Conservation (phyloP, 305 asterid species). For the Fraxinus dipetala region DNA sequence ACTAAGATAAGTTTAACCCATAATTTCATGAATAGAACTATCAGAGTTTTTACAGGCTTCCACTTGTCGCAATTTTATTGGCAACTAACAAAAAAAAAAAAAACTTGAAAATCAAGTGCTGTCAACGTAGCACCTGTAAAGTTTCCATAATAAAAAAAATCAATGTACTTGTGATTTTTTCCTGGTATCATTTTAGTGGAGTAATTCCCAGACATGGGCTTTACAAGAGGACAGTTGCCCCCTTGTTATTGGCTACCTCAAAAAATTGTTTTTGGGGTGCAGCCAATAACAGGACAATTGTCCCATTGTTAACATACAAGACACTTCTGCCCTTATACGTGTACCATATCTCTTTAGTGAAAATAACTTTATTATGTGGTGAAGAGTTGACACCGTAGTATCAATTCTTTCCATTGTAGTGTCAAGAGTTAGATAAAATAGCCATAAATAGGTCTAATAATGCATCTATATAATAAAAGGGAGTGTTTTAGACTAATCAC, state of each 20-base stretch:
- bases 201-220: no score
- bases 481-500: neutral
- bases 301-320: no score
- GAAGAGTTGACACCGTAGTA: neutral
- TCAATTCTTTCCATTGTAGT: neutral
- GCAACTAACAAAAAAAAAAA: neutral
- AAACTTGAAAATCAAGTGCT: no score
- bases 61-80: neutral
- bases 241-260: no score
- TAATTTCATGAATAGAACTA: neutral
- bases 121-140: no score
- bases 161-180: neutral
- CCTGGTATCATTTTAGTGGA: neutral
- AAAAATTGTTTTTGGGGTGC: no score
- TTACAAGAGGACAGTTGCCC: no score
- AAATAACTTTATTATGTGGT: neutral
- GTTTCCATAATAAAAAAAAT: neutral
- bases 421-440: neutral
- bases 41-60: neutral
- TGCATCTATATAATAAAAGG: neutral
- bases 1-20: neutral
- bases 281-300: no score
- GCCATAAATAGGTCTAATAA: neutral
- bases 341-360: neutral
- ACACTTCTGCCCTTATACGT: no score